phyloP scores from a whole-genome alignment of 805 yeast genomes.

The Starmerella stigmatis region DNA sequence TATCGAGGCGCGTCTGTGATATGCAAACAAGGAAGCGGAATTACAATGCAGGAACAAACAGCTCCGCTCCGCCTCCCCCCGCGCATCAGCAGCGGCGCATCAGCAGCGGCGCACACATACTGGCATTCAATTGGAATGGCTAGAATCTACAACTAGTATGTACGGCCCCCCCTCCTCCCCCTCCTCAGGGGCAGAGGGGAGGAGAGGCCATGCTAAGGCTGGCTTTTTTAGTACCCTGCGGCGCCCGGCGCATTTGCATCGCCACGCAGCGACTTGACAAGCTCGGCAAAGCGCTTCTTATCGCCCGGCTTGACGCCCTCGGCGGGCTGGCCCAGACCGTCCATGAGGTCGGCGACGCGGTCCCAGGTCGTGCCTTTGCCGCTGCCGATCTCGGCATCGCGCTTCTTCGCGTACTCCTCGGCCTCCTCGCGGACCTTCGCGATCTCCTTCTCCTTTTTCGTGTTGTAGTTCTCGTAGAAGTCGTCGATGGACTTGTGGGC shows the following conservation, averaged over 20 bases:
- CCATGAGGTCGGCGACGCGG: conserved; percentile 43
- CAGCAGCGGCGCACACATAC: too few species aligned
- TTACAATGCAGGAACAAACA: too few species aligned
- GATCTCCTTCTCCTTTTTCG: conserved; percentile 62
- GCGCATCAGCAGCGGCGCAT: too few species aligned
- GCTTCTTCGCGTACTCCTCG: conserved; percentile 56
- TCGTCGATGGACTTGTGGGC: conserved; percentile 82
- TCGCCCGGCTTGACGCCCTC: conserved; percentile 43
- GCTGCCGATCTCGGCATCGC: conserved; percentile 44
- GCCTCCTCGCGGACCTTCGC: conserved; percentile 58
- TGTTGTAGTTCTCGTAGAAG: conserved; percentile 82
- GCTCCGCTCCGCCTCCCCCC: too few species aligned
- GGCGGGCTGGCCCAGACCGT: conserved; percentile 34
- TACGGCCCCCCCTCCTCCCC: too few species aligned
- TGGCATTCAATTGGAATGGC: too few species aligned
- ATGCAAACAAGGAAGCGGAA: too few species aligned
- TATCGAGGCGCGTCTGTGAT: too few species aligned
- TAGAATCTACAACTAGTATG: too few species aligned
- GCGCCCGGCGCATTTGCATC: conserved; percentile 70
- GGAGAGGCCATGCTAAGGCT: too few species aligned
- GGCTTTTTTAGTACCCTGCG: conserved; percentile 43
- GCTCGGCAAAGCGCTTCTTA: conserved; percentile 58
- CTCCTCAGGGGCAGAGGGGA: too few species aligned
- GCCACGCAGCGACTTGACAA: conserved; percentile 54
- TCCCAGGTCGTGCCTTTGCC: conserved; percentile 47